Evolutionary conservation across 179 eudicot species (phyloP), one percentile per base, ranked within the genome.

Genomic region (Vitellaria paradoxa): DNA sequence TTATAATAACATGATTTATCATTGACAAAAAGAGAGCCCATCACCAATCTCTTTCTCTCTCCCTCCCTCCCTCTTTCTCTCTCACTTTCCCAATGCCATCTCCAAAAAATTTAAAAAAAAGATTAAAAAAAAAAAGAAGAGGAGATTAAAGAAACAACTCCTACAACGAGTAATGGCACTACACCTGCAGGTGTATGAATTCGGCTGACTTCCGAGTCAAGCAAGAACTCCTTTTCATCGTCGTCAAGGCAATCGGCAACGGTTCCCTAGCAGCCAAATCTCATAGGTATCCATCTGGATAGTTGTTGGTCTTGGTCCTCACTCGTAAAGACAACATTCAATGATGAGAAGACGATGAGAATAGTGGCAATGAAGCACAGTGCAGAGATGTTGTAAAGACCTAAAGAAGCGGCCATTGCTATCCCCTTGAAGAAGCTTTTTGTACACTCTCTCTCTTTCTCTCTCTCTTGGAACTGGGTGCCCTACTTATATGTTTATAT

Each of bases 161-260:
- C 85, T 70, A 86, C 96, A 93, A n/a, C 88, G 87, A 55, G 96
- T 79, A 60, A 93, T 86, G 15, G 83, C 73, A 56, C 86, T 87
- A 89, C 96, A 93, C 0, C 96, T 92, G 65, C 97, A 92, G 26
- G 79, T 20, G 89, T 93, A 93, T 2, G 97, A 96, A 64, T 93
- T 93, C 93, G 49, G 81, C 77, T 84, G 52, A 79, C 75, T 60
- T 89, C 96, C 0, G 88, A 85, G 52, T 87, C 96, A 17, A 89
- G 79, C 30, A 60, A 83, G 70, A 89, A 89, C 81, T 92, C 96
- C 4, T 79, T 91, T 7, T 82, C 91, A 13, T 45, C 85, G 63
- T 78, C 86, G 74, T 76, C 87, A 18, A 92, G 73, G 75, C 94
- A 92, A 82, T 83, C 90, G 18, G 82, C 94, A 10, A 90, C 20